Base-by-base conservation (phyloP, 2,329 filamentous ascomycete species). In the Trichoderma guizhouense region DNA sequence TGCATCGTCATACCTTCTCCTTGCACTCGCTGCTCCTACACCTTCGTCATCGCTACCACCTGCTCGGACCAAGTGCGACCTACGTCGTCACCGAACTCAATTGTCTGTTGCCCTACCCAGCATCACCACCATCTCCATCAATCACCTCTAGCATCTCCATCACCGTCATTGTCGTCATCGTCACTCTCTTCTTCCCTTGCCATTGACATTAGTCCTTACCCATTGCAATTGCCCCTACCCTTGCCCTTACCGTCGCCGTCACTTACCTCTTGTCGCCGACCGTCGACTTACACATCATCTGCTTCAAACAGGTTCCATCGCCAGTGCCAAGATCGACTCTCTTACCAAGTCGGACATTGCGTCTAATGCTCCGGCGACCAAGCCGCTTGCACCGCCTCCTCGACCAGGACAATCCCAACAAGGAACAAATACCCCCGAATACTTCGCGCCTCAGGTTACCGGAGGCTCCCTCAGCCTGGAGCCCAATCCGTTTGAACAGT, bases 401-500 rank as follows among this genome's bases (percentile, higher is more conserved):
- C 90, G 91, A 82, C 88, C 90, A 70, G 83, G 83, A 74, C 87
- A 88, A 79, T 80, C 73, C 62, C 75, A 75, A 55, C 79, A 78
- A 77, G 82, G 84, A 72, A 81, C 83, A 71, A 87, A 90, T 76
- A 88, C 88, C 9, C 87, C 89, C 61, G 91, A 94, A 78, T 93
- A 92, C 82, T 94, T 93, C 81, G 87, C 88, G 67, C 86, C 84
- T 72, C 85, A 88, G 74, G 86, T 79, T 32, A 28, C 68, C 73
- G 82, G 79, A 77, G 85, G 83, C 76, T 87, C 86, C 68, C 82
- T 94, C 79, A 91, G 89, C 77, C 88, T 92, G 81, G 96, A 98
- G 85, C 94, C 94, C 73, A 98, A 99, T 82, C 95, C 96, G 9
- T 98, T 99, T 79, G 96, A 98, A 81, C 93, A 96, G 82, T 98